Evolutionary conservation across 2,329 filamentous ascomycete genomes (phyloP).

Genomic region (Fusarium sp.): DNA sequence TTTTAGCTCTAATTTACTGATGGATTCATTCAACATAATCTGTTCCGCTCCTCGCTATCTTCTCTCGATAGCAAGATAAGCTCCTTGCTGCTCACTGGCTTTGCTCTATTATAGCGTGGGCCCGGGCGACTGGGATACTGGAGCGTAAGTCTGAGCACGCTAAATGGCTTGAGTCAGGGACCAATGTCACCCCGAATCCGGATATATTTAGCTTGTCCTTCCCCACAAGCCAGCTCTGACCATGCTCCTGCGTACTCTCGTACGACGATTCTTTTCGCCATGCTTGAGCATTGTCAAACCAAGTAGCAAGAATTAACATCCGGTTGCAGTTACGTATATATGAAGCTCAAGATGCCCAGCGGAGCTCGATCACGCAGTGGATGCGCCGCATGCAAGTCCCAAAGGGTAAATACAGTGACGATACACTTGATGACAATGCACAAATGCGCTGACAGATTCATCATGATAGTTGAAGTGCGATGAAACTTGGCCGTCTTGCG

Average conservation of each 20-base stretch:
- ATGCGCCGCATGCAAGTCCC: neutral
- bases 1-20: too few species aligned
- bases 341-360: neutral
- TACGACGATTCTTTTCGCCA: rapidly evolving
- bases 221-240: neutral
- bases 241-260: neutral
- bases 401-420: neutral
- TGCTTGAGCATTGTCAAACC: rapidly evolving
- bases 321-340: too few species aligned
- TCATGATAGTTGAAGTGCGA: neutral
- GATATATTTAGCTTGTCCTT: neutral
- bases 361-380: neutral
- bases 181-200: neutral
- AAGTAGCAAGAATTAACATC: rapidly evolving
- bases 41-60: rapidly evolving
- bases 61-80: neutral
- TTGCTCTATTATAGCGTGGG: rapidly evolving
- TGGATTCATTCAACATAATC: rapidly evolving
- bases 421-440: neutral
- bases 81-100: neutral
- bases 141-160: neutral
- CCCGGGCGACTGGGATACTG: too few species aligned
- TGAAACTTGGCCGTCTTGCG: neutral
- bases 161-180: neutral
- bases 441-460: neutral